Conservation (phyloP, 805 yeast species). For the Schwanniomyces yamadae region DNA sequence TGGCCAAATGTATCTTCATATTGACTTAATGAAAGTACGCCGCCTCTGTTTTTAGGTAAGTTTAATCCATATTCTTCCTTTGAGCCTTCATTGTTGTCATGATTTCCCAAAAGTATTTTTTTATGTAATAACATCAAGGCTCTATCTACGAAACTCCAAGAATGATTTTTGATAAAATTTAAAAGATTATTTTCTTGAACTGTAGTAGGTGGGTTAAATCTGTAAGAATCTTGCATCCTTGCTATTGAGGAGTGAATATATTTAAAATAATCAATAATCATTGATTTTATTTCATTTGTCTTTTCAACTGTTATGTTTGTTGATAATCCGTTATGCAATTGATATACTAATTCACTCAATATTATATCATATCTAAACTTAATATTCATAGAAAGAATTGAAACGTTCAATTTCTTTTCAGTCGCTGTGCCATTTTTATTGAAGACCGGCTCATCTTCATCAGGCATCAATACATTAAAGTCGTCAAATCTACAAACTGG, state of each 20-base stretch:
- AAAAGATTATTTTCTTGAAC: slow-evolving; percentile 45
- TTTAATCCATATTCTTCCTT: slow-evolving; percentile 8
- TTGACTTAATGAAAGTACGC: slow-evolving; percentile 31
- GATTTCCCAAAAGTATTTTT: slow-evolving; percentile 38
- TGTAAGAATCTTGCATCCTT: slow-evolving; percentile 33
- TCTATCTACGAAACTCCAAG: slow-evolving; percentile 55
- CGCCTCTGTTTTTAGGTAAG: slow-evolving; percentile 15
- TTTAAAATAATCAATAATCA: slow-evolving; percentile 50
- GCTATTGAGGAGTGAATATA: slow-evolving; percentile 50
- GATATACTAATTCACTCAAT: slow-evolving; percentile 52
- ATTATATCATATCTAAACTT: slow-evolving; percentile 53
- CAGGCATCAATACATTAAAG: slow-evolving; percentile 57
- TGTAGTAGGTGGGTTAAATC: slow-evolving; percentile 34
- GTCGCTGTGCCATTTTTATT: slow-evolving; percentile 26
- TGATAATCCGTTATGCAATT: slow-evolving; percentile 49
- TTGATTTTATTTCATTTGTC: slow-evolving; percentile 43
- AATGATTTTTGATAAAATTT: slow-evolving; percentile 47
- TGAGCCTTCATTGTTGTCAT: slow-evolving; percentile 3
- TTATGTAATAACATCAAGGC: slow-evolving; percentile 46
- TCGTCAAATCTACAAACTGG: slow-evolving; percentile 54
- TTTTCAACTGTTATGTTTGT: slow-evolving; percentile 41
- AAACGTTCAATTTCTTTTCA: slow-evolving; percentile 40
- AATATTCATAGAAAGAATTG: slow-evolving; percentile 50
- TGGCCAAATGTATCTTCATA: slow-evolving; percentile 43
- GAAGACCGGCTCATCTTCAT: slow-evolving; percentile 40